phyloP scores from a whole-genome alignment of 2,329 filamentous ascomycete species.

The Paecilomyces dactylethromorphus region DNA sequence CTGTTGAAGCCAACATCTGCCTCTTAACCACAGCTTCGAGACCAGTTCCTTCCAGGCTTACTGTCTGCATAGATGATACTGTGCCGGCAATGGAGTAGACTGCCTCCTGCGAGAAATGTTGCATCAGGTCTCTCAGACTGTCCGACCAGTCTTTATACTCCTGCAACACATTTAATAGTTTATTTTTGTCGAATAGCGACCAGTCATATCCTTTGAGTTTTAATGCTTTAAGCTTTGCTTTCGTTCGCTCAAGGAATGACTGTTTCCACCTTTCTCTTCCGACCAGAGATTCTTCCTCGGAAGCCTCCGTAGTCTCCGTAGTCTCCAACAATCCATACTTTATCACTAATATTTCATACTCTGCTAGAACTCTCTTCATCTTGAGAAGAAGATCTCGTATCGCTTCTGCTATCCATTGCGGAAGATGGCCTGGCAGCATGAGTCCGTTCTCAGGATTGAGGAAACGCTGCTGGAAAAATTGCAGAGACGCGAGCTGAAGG shows the following conservation, averaged over 20 bases:
- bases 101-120: conserved; percentile 19
- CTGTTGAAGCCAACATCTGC: no score
- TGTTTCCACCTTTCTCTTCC: no score
- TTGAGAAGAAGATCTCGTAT: conserved; percentile 15
- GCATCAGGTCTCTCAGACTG: conserved; percentile 20
- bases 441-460: conserved; percentile 15
- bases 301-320: no score
- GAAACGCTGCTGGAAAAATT: no score
- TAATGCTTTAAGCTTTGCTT: no score
- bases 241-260: no score
- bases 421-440: conserved; percentile 15
- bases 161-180: background rate
- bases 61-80: conserved; percentile 19
- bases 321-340: no score
- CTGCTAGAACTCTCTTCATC: conserved; percentile 13
- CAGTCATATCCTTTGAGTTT: no score
- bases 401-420: conserved; percentile 12
- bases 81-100: conserved; percentile 9
- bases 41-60: conserved; percentile 13
- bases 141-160: conserved; percentile 20
- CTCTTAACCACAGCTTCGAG: no score
- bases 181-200: no score
- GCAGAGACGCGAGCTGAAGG: conserved; percentile 10
- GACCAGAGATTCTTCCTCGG: no score
- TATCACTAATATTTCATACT: no score